Conservation (phyloP, 2,329 filamentous ascomycete species). For the Microdochium trichocladiopsis region DNA sequence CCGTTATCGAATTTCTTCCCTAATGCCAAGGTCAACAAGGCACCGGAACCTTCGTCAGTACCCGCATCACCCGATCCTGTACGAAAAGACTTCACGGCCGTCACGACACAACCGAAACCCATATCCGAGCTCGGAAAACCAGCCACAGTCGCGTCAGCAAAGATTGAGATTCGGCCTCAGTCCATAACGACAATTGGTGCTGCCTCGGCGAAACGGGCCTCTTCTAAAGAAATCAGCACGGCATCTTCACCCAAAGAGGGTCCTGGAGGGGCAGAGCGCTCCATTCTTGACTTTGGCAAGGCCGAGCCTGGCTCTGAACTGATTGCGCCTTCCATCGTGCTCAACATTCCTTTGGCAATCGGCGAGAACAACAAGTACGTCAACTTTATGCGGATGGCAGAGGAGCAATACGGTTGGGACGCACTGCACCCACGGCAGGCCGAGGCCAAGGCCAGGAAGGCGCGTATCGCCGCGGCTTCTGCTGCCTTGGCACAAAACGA, state of each 20-base stretch:
- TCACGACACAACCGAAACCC: neutral
- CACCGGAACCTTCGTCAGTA: conserved; percentile 25
- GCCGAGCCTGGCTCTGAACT: conserved; percentile 51
- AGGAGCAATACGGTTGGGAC: conserved; percentile 91
- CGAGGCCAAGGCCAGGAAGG: conserved; percentile 79
- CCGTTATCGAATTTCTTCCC: conserved; percentile 12
- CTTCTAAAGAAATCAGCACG: conserved; percentile 35
- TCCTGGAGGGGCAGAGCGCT: conserved; percentile 31
- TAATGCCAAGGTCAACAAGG: conserved; percentile 12
- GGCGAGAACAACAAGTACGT: conserved; percentile 85
- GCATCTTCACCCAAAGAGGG: conserved; percentile 23
- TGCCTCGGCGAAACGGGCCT: conserved; percentile 16
- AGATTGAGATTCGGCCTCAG: conserved; percentile 23
- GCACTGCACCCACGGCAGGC: conserved; percentile 87
- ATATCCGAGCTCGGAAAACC: neutral
- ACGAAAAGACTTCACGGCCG: conserved; percentile 22
- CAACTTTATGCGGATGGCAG: conserved; percentile 90
- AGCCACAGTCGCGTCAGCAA: conserved; percentile 13
- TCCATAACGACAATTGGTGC: conserved; percentile 25
- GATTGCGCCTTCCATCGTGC: conserved; percentile 68
- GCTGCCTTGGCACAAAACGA: conserved; percentile 74
- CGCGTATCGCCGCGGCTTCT: conserved; percentile 82
- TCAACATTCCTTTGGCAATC: conserved; percentile 67
- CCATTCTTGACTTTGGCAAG: conserved; percentile 56
- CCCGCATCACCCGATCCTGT: conserved; percentile 35